Evolutionary conservation across 176 grass and related monocot species (phyloP), one percentile per base, ranked within the genome.

Genomic region (Pharus latifolius): DNA sequence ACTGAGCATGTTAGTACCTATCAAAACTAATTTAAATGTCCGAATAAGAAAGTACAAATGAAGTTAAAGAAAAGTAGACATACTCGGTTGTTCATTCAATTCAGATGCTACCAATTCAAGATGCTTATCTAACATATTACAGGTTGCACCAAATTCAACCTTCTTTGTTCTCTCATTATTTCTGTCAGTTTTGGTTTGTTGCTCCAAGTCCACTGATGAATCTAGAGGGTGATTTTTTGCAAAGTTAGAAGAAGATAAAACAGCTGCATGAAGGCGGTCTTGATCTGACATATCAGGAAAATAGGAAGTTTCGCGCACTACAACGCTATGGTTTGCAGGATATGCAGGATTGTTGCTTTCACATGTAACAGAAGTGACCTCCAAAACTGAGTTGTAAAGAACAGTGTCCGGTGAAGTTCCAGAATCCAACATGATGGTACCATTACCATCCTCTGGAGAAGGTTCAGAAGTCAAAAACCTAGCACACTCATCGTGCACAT

Each of bases 361-460:
- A 74, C 54, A 57, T 33, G 76, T 72, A 78, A 63, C 74, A 70
- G 71, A 85, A 69, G 72, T 65, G 24, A 76, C 58, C 40, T 90
- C 87, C 49, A 79, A 55, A 80, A n/a, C n/a, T n/a, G n/a, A n/a
- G n/a, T n/a, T n/a, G n/a, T n/a, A n/a, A n/a, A n/a, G n/a, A n/a
- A 91, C 76, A 80, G 90, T 95, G 65, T 95, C 96, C 0, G 96
- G 96, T 1, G 90, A 99, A 51, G 89, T 95, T 55, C 79, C 90
- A 53, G 88, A 72, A 80, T 84, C 72, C 3, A 67, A 50, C 69
- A 69, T 35, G 5, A 38, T 58, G 28, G 41, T 74, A n/a, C 72
- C 60, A 53, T 75, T 74, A 27, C 34, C 51, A 37, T 81, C 83
- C 35, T 32, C 48, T 9, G 69, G 63, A 64, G 79, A 65, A 56